Evolutionary conservation across 225 moss, liverwort and hornwort genomes (phyloP).

Genomic region (Neckera pumila): DNA sequence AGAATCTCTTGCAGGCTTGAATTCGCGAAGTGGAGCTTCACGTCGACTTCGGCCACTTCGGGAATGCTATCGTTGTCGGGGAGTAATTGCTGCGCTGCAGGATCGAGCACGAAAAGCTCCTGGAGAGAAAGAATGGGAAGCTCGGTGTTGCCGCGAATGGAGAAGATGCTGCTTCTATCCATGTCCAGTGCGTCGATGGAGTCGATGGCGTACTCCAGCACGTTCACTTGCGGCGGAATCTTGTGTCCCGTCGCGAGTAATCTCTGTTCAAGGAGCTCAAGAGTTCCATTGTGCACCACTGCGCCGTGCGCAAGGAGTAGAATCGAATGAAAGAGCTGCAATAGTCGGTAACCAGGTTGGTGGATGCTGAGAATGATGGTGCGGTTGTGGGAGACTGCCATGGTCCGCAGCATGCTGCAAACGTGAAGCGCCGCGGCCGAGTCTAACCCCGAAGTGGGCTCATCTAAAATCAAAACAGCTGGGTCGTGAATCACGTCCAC

Average conservation of each 20-base stretch:
- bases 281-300: slow-evolving; percentile 54
- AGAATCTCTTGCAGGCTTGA: slow-evolving; percentile 20
- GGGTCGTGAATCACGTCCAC: slow-evolving; percentile 72
- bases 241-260: slow-evolving; percentile 37
- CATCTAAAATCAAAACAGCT: slow-evolving; percentile 51
- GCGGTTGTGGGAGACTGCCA: slow-evolving; percentile 38
- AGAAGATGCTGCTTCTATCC: slow-evolving; percentile 40
- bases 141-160: slow-evolving; percentile 13
- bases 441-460: slow-evolving; percentile 62
- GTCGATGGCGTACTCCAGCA: slow-evolving; percentile 65
- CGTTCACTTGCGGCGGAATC: slow-evolving; percentile 50
- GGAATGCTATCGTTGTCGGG: background rate
- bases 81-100: background rate
- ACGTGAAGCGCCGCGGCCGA: slow-evolving; percentile 59
- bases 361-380: slow-evolving; percentile 62
- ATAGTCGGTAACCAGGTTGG: slow-evolving; percentile 50
- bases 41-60: background rate
- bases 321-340: slow-evolving; percentile 48
- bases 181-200: slow-evolving; percentile 44
- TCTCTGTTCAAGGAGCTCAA: slow-evolving; percentile 28
- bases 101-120: slow-evolving; percentile 43
- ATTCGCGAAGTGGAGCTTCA: slow-evolving; percentile 26
- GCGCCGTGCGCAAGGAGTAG: slow-evolving; percentile 51
- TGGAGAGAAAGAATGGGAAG: slow-evolving; percentile 19
- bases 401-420: slow-evolving; percentile 39